Evolutionary conservation across 192 early-diverging fungal genomes (phyloP).

Genomic region (Coemansia sp.): DNA sequence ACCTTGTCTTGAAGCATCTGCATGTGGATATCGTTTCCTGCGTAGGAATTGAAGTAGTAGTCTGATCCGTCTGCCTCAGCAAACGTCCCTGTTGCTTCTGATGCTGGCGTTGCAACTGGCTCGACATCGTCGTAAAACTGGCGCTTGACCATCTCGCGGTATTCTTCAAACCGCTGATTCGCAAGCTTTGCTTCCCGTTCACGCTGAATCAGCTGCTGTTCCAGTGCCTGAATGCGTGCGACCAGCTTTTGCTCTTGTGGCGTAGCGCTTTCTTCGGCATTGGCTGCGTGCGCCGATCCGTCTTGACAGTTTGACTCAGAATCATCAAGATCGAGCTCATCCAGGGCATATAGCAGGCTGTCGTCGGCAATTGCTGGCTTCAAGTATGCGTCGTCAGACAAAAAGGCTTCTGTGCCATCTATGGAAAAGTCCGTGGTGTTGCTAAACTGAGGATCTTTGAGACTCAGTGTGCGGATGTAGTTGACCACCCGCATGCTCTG

Average conservation of each 20-base stretch:
- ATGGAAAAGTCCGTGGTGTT: conserved; percentile 38
- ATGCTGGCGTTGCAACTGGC: neutral
- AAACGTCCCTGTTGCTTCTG: conserved; percentile 3
- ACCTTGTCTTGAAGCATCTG: conserved; percentile 97
- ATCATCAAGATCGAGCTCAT: conserved; percentile 66
- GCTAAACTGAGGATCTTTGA: conserved; percentile 26
- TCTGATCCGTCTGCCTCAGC: conserved; percentile 29
- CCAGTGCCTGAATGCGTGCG: conserved; percentile 53
- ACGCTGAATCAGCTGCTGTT: conserved; percentile 55
- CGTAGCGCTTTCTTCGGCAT: neutral
- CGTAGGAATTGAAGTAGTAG: conserved; percentile 56
- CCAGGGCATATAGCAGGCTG: conserved; percentile 68
- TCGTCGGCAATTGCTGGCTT: conserved; percentile 68
- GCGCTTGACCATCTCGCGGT: conserved; percentile 64
- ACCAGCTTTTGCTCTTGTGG: conserved; percentile 59
- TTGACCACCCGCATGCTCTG: conserved; percentile 60
- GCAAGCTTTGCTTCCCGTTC: conserved; percentile 56
- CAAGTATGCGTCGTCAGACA: conserved; percentile 66
- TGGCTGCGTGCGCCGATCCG: conserved; percentile 7
- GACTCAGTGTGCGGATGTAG: conserved; percentile 49
- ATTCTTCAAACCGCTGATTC: conserved; percentile 64
- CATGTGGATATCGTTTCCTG: conserved; percentile 64
- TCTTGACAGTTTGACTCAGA: conserved; percentile 15
- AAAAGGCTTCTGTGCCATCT: conserved; percentile 55
- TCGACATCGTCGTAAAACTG: conserved; percentile 62